Percentiles rank a stretch among this genome's conserved stretches.
Evolutionary conservation across 495 filamentous ascomycete species (phyloP).

Genomic region (Penicillium cosmopolitanum): DNA sequence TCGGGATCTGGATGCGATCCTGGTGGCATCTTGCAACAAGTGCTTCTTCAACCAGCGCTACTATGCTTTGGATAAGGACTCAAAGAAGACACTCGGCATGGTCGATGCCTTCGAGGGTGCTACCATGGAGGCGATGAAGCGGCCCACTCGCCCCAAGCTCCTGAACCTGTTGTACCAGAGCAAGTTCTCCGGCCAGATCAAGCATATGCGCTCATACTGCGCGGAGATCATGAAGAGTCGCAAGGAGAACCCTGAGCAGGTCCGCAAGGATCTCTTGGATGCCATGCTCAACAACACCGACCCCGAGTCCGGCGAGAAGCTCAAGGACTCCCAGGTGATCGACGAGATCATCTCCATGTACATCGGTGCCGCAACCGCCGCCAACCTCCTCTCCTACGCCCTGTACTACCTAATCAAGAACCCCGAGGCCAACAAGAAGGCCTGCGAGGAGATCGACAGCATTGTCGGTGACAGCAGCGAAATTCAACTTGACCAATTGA

Average conservation of each 20-base stretch:
- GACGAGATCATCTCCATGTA: constrained; percentile 65
- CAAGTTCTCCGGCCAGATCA: constrained; percentile 60
- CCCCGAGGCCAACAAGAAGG: constrained; percentile 36
- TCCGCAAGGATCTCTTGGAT: constrained; percentile 70
- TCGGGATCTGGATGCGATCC: constrained; percentile 73
- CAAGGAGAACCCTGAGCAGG: constrained; percentile 44
- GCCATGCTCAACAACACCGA: constrained; percentile 70
- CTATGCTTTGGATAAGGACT: constrained; percentile 31
- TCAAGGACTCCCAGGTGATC: constrained; percentile 63
- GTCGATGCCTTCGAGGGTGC: constrained; percentile 44
- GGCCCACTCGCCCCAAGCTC: constrained; percentile 42
- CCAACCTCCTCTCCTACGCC: constrained; percentile 48
- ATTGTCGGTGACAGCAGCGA: constrained; percentile 33
- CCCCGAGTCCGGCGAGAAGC: constrained; percentile 63
- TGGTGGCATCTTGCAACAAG: constrained; percentile 70
- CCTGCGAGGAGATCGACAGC: constrained; percentile 47
- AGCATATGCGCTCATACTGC: constrained; percentile 57
- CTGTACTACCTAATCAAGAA: constrained; percentile 51
- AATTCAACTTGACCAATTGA: constrained; percentile 59
- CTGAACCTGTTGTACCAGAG: constrained; percentile 45
- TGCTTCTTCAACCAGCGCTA: constrained; percentile 56
- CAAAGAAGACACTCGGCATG: constrained; percentile 25
- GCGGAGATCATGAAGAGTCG: constrained; percentile 62
- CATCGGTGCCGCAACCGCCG: constrained; percentile 49
- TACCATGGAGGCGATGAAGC: constrained; percentile 48